A percentile compares a stretch with the other conserved stretches of the same genome.
Conservation (phyloP, 768 basidiomycete genomes). For the Fistulinella prunicolor region DNA sequence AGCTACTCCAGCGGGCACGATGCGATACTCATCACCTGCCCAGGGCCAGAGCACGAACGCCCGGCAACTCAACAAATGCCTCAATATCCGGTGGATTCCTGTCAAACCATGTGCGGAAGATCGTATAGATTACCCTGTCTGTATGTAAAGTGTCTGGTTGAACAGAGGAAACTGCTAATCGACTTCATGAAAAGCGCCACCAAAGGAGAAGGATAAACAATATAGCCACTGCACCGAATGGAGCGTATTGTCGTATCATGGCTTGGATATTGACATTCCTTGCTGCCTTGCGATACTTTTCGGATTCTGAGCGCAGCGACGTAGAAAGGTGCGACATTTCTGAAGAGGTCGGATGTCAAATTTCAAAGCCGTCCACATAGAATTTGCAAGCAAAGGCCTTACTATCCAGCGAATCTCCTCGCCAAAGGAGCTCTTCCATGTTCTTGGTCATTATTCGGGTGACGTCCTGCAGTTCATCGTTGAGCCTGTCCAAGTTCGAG, state of each 20-base stretch:
- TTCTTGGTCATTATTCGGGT: slow-evolving; percentile 99
- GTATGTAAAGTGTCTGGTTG: slow-evolving; percentile 22
- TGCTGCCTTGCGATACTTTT: slow-evolving; percentile 95
- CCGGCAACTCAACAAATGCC: no score
- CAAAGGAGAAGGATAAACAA: slow-evolving; percentile 74
- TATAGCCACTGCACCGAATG: slow-evolving; percentile 77
- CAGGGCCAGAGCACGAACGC: no score
- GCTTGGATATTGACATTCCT: slow-evolving; percentile 92
- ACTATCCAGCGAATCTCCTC: slow-evolving; percentile 97
- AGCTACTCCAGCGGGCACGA: no score
- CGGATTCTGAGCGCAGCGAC: slow-evolving; percentile 91
- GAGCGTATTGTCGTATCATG: slow-evolving; percentile 94
- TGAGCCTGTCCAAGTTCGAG: slow-evolving; percentile 79
- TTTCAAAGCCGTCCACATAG: neutral
- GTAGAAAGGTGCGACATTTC: slow-evolving; percentile 97
- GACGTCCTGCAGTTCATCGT: slow-evolving; percentile 96
- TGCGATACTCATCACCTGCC: no score
- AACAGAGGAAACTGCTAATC: slow-evolving; percentile 11
- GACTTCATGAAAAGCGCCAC: slow-evolving; percentile 68
- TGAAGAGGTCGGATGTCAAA: slow-evolving; percentile 33
- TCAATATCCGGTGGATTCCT: neutral
- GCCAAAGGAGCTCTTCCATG: slow-evolving; percentile 98
- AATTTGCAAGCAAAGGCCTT: slow-evolving; percentile 30
- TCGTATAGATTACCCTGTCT: slow-evolving; percentile 27
- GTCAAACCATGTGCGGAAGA: slow-evolving; percentile 6